phyloP scores from a whole-genome alignment of 176 grass and related monocot genomes.

The Luzula sylvatica region DNA sequence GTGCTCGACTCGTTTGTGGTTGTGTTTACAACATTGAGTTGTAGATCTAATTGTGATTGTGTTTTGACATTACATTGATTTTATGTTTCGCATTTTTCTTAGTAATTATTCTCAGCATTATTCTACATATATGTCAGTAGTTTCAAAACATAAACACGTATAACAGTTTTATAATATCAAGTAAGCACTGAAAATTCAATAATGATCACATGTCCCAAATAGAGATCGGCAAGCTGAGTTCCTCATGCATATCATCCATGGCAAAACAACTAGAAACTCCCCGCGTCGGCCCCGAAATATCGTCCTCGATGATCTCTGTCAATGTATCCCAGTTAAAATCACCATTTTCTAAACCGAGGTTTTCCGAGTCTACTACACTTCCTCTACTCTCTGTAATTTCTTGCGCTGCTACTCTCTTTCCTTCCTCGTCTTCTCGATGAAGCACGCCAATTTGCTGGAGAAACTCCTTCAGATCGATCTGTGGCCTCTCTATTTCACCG shows the following conservation, averaged over 20 bases:
- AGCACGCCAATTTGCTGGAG: slow-evolving; percentile 94
- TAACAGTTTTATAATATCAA: not conserved
- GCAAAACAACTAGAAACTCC: slow-evolving; percentile 36
- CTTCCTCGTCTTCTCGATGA: slow-evolving; percentile 22
- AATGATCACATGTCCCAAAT: slow-evolving; percentile 72
- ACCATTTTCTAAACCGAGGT: slow-evolving; percentile 24
- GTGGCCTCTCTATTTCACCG: slow-evolving; percentile 43
- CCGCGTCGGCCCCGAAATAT: slow-evolving; percentile 31
- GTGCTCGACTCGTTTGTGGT: too few species aligned
- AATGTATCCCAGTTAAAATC: slow-evolving; percentile 93
- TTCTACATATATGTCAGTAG: too few species aligned
- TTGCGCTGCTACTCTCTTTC: not conserved
- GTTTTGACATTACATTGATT: too few species aligned
- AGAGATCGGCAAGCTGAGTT: slow-evolving; percentile 65
- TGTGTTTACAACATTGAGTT: too few species aligned
- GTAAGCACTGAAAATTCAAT: not conserved
- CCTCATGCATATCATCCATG: slow-evolving; percentile 67
- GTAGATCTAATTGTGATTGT: too few species aligned
- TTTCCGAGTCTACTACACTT: slow-evolving; percentile 12
- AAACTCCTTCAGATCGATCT: slow-evolving; percentile 97
- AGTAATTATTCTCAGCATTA: too few species aligned
- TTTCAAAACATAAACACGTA: too few species aligned
- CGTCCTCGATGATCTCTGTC: slow-evolving; percentile 45
- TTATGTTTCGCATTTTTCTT: too few species aligned
- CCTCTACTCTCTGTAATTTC: slow-evolving; percentile 4